Evolutionary conservation across 495 filamentous ascomycete genomes (phyloP).

Genomic region (Amphirosellinia nigrospora): DNA sequence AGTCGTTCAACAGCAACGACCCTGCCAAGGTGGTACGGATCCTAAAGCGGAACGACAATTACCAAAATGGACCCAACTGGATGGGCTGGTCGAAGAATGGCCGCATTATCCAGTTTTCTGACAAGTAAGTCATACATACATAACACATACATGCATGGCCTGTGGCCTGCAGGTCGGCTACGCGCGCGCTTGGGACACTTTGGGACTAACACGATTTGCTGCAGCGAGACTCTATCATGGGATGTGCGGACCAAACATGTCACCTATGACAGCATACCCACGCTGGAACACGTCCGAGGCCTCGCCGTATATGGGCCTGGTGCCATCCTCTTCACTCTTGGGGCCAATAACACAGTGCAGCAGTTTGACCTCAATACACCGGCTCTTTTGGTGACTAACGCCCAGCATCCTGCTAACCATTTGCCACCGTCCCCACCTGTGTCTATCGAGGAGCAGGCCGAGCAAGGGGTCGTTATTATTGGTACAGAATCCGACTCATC

Average conservation of each 20-base stretch:
- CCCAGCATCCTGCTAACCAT: conserved; percentile 78
- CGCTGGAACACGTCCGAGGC: conserved; percentile 78
- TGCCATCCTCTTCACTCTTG: conserved; percentile 90
- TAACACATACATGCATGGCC: too few relatives aligned
- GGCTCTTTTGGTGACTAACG: conserved; percentile 73
- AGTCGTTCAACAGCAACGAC: conserved; percentile 74
- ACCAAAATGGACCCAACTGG: conserved; percentile 83
- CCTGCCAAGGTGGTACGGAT: conserved; percentile 85
- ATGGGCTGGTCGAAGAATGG: conserved; percentile 98
- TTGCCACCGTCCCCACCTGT: conserved; percentile 79
- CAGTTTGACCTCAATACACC: conserved; percentile 92
- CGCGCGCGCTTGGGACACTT: conserved; percentile 48
- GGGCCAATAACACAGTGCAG: conserved; percentile 85
- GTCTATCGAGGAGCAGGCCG: conserved; percentile 69
- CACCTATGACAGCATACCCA: conserved; percentile 85
- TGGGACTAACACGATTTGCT: conserved; percentile 35
- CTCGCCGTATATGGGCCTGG: conserved; percentile 88
- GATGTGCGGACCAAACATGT: conserved; percentile 97
- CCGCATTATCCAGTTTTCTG: conserved; percentile 88
- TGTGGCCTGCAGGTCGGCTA: conserved; percentile 36
- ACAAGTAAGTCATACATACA: conserved; percentile 69
- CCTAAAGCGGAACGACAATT: conserved; percentile 77
- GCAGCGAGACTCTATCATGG: conserved; percentile 90
- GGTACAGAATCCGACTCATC: conserved; percentile 54
- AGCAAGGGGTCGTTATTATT: conserved; percentile 46